Evolutionary conservation across 2,329 filamentous ascomycete species (phyloP).

Genomic region (Colletotrichum euphorbiae): DNA sequence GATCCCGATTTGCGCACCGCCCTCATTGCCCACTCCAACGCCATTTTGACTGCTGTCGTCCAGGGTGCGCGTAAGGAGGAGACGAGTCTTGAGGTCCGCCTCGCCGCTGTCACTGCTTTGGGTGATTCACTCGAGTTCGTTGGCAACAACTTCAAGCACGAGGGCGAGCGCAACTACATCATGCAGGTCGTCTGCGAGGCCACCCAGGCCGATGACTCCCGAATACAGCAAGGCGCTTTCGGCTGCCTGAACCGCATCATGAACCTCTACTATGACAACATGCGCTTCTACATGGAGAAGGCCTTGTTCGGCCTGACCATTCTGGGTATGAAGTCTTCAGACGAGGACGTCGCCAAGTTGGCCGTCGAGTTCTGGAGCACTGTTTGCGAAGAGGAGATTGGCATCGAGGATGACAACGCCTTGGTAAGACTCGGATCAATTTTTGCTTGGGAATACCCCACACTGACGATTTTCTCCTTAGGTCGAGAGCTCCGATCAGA

Average conservation of each 20-base stretch:
- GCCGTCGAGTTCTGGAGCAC: conserved; percentile 99
- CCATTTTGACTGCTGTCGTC: conserved; percentile 96
- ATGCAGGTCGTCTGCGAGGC: conserved; percentile 99
- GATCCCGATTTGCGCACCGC: conserved; percentile 86
- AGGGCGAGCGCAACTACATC: conserved; percentile 99
- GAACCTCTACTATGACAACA: conserved; percentile 98
- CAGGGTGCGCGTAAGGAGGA: conserved; percentile 98
- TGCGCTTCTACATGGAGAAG: conserved; percentile 99
- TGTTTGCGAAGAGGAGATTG: conserved; percentile 98
- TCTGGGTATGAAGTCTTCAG: conserved; percentile 96
- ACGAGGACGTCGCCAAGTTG: conserved; percentile 97
- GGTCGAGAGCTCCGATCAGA: conserved; percentile 81
- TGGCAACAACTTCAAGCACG: conserved; percentile 97
- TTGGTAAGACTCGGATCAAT: conserved; percentile 62
- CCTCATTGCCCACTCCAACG: conserved; percentile 90
- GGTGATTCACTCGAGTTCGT: conserved; percentile 98
- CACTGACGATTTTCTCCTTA: conserved; percentile 45
- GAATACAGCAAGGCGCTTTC: conserved; percentile 96
- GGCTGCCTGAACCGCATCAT: conserved; percentile 99
- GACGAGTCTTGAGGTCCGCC: conserved; percentile 87
- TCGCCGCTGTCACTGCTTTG: conserved; percentile 92
- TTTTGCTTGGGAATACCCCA: conserved; percentile 22
- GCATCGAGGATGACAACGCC: conserved; percentile 96
- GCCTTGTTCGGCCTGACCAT: conserved; percentile 97
- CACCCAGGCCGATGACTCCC: conserved; percentile 89